Conservation (phyloP, 345 rosid species). For the Lenwebbia sp. region DNA sequence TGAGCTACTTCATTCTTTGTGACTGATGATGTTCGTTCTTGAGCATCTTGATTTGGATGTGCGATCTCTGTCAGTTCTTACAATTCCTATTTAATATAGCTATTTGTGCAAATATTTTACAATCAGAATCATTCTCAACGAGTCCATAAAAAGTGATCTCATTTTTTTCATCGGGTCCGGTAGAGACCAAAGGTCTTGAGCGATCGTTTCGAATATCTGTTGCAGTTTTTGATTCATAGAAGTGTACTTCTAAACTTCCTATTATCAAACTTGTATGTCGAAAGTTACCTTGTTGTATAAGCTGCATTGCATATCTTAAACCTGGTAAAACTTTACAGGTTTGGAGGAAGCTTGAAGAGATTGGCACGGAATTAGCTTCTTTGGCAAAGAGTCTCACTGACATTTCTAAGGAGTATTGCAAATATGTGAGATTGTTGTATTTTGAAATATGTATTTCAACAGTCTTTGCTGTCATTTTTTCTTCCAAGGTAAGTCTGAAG, state of each 20-base stretch:
- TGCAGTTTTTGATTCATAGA: not conserved
- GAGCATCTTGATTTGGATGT: not conserved
- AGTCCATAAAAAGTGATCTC: too few relatives aligned
- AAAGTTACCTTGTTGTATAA: not conserved
- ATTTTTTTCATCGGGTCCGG: too few relatives aligned
- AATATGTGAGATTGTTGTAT: conserved; percentile 37
- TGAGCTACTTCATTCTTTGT: not conserved
- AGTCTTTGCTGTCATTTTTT: not conserved
- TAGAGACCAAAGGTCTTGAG: too few relatives aligned
- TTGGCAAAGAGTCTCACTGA: conserved; percentile 60
- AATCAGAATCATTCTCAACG: too few relatives aligned
- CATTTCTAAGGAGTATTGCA: conserved; percentile 38
- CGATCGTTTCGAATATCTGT: not conserved
- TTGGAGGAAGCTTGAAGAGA: conserved; percentile 52
- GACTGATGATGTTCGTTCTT: not conserved
- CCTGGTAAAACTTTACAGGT: conserved; percentile 24
- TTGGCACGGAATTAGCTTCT: conserved; percentile 64
- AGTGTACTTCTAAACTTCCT: not conserved
- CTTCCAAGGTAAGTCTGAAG: not conserved
- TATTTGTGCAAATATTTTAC: too few relatives aligned
- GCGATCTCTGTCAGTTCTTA: not conserved
- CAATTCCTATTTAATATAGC: too few relatives aligned
- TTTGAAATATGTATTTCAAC: not conserved
- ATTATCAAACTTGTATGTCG: not conserved
- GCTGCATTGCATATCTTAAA: not conserved